A percentile compares a stretch with the other conserved stretches of the same genome.
Evolutionary conservation across 306 rosid species (phyloP).

Genomic region (Quercus dentata): DNA sequence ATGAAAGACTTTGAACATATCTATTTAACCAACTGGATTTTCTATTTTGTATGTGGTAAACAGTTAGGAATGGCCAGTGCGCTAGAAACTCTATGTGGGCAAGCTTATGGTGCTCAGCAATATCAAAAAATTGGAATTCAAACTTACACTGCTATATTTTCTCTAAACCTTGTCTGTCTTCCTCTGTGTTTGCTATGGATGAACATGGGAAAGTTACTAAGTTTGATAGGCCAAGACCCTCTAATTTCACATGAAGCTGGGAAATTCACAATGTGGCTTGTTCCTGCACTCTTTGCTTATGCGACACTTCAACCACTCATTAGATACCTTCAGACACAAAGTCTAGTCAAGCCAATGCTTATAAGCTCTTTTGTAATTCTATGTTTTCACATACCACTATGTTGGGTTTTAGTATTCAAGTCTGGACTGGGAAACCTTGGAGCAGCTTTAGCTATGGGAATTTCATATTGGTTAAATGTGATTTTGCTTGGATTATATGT

Average conservation of each 20-base stretch:
- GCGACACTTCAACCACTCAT: slow-evolving; percentile 61
- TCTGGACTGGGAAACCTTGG: slow-evolving; percentile 47
- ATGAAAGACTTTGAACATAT: too few species aligned
- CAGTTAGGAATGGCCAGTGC: slow-evolving; percentile 61
- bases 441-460: slow-evolving; percentile 67
- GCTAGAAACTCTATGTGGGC: slow-evolving; percentile 57
- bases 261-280: slow-evolving; percentile 49
- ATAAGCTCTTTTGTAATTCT: slow-evolving; percentile 41
- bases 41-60: not conserved
- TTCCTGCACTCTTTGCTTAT: slow-evolving; percentile 70
- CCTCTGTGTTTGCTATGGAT: slow-evolving; percentile 62
- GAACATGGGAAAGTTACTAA: slow-evolving; percentile 51
- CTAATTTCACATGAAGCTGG: slow-evolving; percentile 68
- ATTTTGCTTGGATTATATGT: slow-evolving; percentile 51
- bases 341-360: slow-evolving; percentile 59
- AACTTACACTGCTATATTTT: slow-evolving; percentile 57
- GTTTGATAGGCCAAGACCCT: slow-evolving; percentile 78
- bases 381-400: slow-evolving; percentile 45
- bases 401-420: slow-evolving; percentile 69
- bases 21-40: not conserved
- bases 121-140: slow-evolving; percentile 44
- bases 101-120: slow-evolving; percentile 58
- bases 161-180: slow-evolving; percentile 48
- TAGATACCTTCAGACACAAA: slow-evolving; percentile 67
- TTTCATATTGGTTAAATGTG: slow-evolving; percentile 68